phyloP scores from a whole-genome alignment of 1,284 basidiomycete genomes.

The Melanopsichium pennsylvanicum region DNA sequence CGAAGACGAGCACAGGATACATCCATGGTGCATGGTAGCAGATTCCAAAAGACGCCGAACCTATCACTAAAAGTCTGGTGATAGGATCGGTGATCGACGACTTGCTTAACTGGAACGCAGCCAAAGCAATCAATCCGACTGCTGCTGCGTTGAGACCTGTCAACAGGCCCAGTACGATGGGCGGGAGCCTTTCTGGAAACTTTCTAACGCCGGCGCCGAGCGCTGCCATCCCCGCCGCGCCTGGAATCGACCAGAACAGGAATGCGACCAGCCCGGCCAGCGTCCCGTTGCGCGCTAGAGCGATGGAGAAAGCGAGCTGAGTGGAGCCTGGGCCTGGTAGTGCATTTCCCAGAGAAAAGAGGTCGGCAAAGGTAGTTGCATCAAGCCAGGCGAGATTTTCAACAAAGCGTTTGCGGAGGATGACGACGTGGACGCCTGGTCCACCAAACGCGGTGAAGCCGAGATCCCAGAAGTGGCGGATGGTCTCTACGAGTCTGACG shows the following conservation, averaged over 20 bases:
- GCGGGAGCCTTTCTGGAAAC: conserved; percentile 69
- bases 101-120: conserved; percentile 70
- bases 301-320: conserved; percentile 67
- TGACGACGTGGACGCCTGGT: conserved; percentile 44
- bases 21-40: conserved; percentile 69
- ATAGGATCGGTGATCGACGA: conserved; percentile 70
- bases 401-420: conserved; percentile 51
- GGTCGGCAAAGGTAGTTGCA: conserved; percentile 62
- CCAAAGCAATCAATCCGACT: conserved; percentile 72
- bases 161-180: conserved; percentile 70
- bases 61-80: conserved; percentile 69
- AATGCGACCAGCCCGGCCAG: conserved; percentile 66
- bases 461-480: conserved; percentile 51
- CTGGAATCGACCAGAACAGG: conserved; percentile 68
- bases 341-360: conserved; percentile 68
- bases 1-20: conserved; percentile 67
- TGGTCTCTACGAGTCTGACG: conserved; percentile 41
- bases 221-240: conserved; percentile 70
- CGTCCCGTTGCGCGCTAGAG: conserved; percentile 65
- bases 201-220: conserved; percentile 70
- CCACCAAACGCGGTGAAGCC: conserved; percentile 48
- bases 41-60: conserved; percentile 69
- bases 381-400: conserved; percentile 55
- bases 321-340: conserved; percentile 68
- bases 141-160: conserved; percentile 73